Evolutionary conservation across 2,329 filamentous ascomycete species (phyloP), one percentile per base, ranked within the genome.

Genomic region (Cladorrhinum sp.): DNA sequence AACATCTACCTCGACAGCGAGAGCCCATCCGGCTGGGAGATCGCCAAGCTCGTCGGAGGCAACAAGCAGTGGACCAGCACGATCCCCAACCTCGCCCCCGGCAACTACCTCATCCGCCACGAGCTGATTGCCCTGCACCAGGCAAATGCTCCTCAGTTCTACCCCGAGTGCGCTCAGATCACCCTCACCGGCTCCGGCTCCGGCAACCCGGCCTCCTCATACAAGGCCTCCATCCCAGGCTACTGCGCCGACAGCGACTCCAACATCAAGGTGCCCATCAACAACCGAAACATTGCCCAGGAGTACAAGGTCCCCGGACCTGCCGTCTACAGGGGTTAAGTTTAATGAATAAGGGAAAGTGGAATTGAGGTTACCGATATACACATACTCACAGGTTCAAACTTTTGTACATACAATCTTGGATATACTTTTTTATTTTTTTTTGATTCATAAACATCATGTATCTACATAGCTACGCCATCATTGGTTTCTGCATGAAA

Each of bases 61-160:
- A 69, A 68, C 65, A 69, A 69, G 61, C 69, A 78, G 60, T 85
- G 78, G 76, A 79, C 79, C 2, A 78, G 75, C 71, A 81, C 73
- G 13, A 79, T 85, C 62, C 82, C 82, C 1, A 68, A 72, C 18
- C 74, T 85, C 10, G 78, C 78, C 20, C 73, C 82, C 1, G 81
- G 83, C 54, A 79, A 81, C 69, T 84, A 85, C 68, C 75, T 85
- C 60, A 78, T 85, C 70, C 77, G 81, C 58, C 81, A 85, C 69
- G 82, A 85, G 74, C 73, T 84, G 59, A 74, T 85, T 41, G 82
- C 82, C 50, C 75, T 85, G 2, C 81, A 85, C 70, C 80, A 84
- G 69, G 73, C 76, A 20, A 80, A 82, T 63, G 74, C 73, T 23
- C 78, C 74, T 60, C 80, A 81, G 68, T 81, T 83, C 71, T 84